phyloP scores from a whole-genome alignment of 2,329 filamentous ascomycete genomes.

The Colletotrichum sojae region DNA sequence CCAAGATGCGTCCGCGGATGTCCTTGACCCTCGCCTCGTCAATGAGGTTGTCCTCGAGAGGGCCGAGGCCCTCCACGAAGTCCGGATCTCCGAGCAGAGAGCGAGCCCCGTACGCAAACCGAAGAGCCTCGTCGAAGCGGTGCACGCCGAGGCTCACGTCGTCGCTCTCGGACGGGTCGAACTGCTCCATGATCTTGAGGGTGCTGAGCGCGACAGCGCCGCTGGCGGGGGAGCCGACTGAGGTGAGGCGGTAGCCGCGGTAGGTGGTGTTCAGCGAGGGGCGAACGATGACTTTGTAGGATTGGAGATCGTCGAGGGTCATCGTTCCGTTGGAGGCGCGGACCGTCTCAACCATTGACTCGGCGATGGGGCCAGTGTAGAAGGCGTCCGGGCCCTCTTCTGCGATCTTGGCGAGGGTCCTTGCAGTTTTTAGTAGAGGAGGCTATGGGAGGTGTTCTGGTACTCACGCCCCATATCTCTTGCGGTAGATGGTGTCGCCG shows the following conservation, averaged over 20 bases:
- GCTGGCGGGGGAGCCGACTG: slow-evolving; percentile 81
- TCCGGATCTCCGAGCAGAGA: slow-evolving; percentile 86
- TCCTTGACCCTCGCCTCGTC: slow-evolving; percentile 69
- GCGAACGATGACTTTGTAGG: slow-evolving; percentile 79
- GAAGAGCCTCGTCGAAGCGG: slow-evolving; percentile 87
- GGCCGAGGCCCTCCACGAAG: slow-evolving; percentile 75
- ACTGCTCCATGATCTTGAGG: slow-evolving; percentile 88
- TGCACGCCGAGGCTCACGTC: slow-evolving; percentile 80
- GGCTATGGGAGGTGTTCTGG: neutral
- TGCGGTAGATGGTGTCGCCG: slow-evolving; percentile 84
- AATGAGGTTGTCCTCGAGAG: slow-evolving; percentile 79
- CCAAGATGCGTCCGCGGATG: slow-evolving; percentile 78
- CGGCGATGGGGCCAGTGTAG: slow-evolving; percentile 81
- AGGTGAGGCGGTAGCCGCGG: slow-evolving; percentile 78
- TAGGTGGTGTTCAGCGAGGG: slow-evolving; percentile 75
- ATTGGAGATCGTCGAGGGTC: slow-evolving; percentile 81
- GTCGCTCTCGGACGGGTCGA: slow-evolving; percentile 67
- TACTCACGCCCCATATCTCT: slow-evolving; percentile 76
- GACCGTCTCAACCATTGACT: slow-evolving; percentile 79
- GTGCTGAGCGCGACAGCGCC: slow-evolving; percentile 82
- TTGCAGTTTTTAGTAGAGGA: slow-evolving; percentile 37
- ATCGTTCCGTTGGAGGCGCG: slow-evolving; percentile 84
- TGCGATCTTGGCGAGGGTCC: slow-evolving; percentile 83
- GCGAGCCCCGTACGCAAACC: slow-evolving; percentile 88
- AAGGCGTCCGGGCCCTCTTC: slow-evolving; percentile 80